Evolutionary conservation across 1,284 basidiomycete species (phyloP).

Genomic region (Cryptococcus sp.): DNA sequence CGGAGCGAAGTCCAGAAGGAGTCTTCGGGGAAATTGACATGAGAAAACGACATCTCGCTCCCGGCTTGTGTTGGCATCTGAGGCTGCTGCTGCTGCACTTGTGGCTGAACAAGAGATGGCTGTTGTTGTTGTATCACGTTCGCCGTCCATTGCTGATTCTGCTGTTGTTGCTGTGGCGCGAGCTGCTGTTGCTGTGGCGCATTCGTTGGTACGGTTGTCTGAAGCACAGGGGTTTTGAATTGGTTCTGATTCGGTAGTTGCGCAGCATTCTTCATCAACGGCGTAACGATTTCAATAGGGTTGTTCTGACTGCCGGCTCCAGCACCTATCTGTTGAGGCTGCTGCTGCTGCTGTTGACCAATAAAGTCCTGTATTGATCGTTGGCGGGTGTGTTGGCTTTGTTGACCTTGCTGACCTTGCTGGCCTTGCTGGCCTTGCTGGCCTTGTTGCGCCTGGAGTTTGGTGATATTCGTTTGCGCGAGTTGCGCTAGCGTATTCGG

Average conservation of each 20-base stretch:
- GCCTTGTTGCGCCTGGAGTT: conserved; percentile 1
- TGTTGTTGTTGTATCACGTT: conserved; percentile 8
- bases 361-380: too few species aligned
- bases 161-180: neutral
- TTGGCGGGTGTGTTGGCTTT: neutral
- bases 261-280: conserved; percentile 14
- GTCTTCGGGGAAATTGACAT: conserved; percentile 20
- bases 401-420: neutral
- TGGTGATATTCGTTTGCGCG: conserved; percentile 12
- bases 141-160: neutral
- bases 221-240: conserved; percentile 10
- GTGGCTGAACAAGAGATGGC: conserved; percentile 7
- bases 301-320: conserved; percentile 19
- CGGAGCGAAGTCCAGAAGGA: conserved; percentile 16
- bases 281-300: conserved; percentile 22
- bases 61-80: conserved; percentile 10
- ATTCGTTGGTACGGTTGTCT: conserved; percentile 1
- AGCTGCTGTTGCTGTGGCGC: conserved; percentile 9
- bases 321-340: conserved; percentile 2
- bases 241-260: conserved; percentile 9
- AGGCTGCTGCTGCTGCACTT: conserved; percentile 6
- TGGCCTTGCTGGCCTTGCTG: neutral
- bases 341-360: neutral
- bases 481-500: conserved; percentile 7
- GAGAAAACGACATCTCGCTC: conserved; percentile 16